Evolutionary conservation across 345 rosid genomes (phyloP).

Genomic region (Euphorbia lathyris): DNA sequence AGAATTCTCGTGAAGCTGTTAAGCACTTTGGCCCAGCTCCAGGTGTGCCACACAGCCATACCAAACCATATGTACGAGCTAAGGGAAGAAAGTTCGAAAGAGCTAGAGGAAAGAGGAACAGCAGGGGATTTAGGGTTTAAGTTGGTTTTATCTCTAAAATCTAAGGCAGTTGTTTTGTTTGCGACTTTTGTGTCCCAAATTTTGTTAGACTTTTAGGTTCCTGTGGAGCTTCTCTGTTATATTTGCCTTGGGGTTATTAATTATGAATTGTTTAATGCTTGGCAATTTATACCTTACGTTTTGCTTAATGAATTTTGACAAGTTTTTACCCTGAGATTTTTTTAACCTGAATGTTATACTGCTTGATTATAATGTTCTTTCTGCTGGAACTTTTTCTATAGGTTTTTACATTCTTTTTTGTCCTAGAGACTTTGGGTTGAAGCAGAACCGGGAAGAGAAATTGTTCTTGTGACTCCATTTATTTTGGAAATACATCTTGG

Average conservation of each 20-base stretch:
- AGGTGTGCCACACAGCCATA: conserved; percentile 90
- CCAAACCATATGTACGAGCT: conserved; percentile 82
- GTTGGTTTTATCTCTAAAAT: conserved; percentile 16
- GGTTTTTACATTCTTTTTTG: too few relatives aligned
- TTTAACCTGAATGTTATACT: not conserved
- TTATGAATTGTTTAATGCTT: not conserved
- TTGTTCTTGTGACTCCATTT: too few relatives aligned
- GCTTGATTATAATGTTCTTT: not conserved
- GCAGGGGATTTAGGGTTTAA: conserved; percentile 66
- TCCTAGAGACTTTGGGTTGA: too few relatives aligned
- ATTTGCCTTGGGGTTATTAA: conserved; percentile 10
- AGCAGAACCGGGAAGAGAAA: too few relatives aligned
- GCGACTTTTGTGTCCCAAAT: conserved; percentile 25
- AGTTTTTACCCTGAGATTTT: not conserved
- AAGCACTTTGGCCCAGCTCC: conserved; percentile 98
- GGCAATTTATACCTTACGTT: not conserved
- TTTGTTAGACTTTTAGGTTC: conserved; percentile 40
- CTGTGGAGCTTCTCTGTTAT: conserved; percentile 16
- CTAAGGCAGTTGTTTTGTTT: conserved; percentile 26
- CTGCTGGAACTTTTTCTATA: not conserved
- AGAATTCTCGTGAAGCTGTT: conserved; percentile 92
- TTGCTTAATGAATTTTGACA: not conserved
- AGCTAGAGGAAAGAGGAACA: conserved; percentile 83
- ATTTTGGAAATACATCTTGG: too few relatives aligned
- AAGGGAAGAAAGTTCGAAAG: conserved; percentile 92